Conservation (phyloP, 805 yeast species). For the Yarrowia sp. region DNA sequence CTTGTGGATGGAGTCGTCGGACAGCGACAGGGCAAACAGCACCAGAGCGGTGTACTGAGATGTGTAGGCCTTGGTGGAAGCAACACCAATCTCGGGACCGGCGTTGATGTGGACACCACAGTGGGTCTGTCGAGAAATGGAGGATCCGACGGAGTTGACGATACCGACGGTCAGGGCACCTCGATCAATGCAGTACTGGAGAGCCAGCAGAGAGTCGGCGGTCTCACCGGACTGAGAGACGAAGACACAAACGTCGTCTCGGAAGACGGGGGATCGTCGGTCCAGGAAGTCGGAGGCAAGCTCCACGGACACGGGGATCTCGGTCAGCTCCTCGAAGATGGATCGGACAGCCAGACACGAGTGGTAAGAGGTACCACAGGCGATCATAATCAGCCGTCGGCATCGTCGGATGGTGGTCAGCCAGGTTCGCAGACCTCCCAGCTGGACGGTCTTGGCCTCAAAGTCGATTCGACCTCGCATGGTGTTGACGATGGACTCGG, state of each 20-base stretch:
- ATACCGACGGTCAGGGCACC: conserved; percentile 98
- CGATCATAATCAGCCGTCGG: conserved; percentile 95
- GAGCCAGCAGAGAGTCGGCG: conserved; percentile 94
- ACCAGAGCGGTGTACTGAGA: conserved; percentile 97
- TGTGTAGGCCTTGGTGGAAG: conserved; percentile 98
- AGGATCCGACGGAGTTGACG: conserved; percentile 96
- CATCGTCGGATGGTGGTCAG: conserved; percentile 90
- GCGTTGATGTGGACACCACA: conserved; percentile 99
- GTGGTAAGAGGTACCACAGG: conserved; percentile 99
- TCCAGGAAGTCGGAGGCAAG: conserved; percentile 95
- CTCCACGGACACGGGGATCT: conserved; percentile 91
- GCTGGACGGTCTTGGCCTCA: conserved; percentile 71
- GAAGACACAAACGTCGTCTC: conserved; percentile 97
- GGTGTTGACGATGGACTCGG: conserved; percentile 96
- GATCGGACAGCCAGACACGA: conserved; percentile 98
- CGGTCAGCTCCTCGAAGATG: conserved; percentile 94
- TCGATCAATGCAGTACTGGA: conserved; percentile 93
- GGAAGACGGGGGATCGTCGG: conserved; percentile 93
- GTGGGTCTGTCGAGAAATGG: conserved; percentile 94
- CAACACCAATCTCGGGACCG: conserved; percentile 99
- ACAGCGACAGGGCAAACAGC: conserved; percentile 93
- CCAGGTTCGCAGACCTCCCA: conserved; percentile 90
- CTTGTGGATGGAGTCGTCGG: conserved; percentile 87
- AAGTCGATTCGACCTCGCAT: conserved; percentile 99
- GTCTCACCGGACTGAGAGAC: conserved; percentile 99